These are phyloP conservation scores for Cryptococcus wingfieldii DNA, from an alignment of 1,284 basidiomycete species.

Conservation along the genomic window DNA sequence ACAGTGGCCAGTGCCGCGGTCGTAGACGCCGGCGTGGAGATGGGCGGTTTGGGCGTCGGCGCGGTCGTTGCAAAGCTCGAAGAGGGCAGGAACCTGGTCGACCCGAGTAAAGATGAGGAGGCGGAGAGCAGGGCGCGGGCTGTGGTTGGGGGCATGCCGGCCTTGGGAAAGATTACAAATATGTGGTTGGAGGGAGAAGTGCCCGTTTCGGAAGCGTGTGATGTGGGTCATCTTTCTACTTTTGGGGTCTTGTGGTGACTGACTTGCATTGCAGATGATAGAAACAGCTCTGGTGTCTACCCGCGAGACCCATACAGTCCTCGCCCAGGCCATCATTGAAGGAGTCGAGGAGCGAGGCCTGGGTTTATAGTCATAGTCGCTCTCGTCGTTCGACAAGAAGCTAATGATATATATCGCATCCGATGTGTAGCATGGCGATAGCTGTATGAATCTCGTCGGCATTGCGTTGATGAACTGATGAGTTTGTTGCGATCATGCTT, in stretches of 20 bases:
- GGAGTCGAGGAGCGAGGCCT: slow-evolving; percentile 17
- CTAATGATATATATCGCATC: no score
- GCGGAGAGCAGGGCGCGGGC: slow-evolving; percentile 67
- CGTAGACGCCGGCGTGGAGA: slow-evolving; percentile 46
- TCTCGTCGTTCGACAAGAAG: no score
- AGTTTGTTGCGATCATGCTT: no score
- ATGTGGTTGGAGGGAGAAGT: slow-evolving; percentile 69
- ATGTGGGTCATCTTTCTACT: slow-evolving; percentile 24
- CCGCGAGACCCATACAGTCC: slow-evolving; percentile 27
- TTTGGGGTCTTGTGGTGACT: background rate
- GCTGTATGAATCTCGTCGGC: no score
- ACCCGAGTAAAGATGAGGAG: slow-evolving; percentile 60
- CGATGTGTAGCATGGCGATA: no score
- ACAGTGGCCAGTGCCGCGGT: slow-evolving; percentile 87
- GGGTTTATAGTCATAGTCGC: background rate
- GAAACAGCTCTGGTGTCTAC: slow-evolving; percentile 26
- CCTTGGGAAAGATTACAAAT: slow-evolving; percentile 78
- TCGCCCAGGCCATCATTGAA: slow-evolving; percentile 33
- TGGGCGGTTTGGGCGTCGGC: slow-evolving; percentile 45
- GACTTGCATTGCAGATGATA: slow-evolving; percentile 30
- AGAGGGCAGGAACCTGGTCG: slow-evolving; percentile 59
- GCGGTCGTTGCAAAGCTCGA: slow-evolving; percentile 17
- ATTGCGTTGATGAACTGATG: no score
- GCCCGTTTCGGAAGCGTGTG: slow-evolving; percentile 29
- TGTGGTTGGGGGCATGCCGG: slow-evolving; percentile 78